A percentile compares a stretch with the other conserved stretches of the same genome.
phyloP scores from a whole-genome alignment of 2,329 filamentous ascomycete species.

The Tetracladium maxilliforme region DNA sequence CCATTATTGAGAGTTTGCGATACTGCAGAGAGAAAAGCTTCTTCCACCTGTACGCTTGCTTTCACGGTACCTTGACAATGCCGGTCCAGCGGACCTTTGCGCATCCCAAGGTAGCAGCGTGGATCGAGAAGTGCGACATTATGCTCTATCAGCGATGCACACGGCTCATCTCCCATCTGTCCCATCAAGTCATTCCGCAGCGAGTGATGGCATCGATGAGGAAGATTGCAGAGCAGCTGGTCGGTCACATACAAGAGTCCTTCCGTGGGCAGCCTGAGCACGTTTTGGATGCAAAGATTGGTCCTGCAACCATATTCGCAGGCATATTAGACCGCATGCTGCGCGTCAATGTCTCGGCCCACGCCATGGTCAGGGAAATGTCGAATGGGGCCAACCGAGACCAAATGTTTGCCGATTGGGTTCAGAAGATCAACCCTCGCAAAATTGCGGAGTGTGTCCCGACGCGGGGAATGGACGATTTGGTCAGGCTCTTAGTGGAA shows the following conservation, averaged over 20 bases:
- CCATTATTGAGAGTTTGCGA: constrained; percentile 84
- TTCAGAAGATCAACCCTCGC: constrained; percentile 46
- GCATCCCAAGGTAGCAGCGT: constrained; percentile 66
- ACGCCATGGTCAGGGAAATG: constrained; percentile 86
- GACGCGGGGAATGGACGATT: constrained; percentile 48
- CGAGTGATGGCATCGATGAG: constrained; percentile 75
- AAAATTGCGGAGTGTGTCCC: constrained; percentile 51
- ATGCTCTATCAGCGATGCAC: constrained; percentile 96
- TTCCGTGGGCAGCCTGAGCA: constrained; percentile 78
- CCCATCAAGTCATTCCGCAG: constrained; percentile 80
- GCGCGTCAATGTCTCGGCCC: constrained; percentile 83
- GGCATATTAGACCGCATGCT: constrained; percentile 75
- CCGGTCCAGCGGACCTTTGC: constrained; percentile 88
- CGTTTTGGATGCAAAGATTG: constrained; percentile 74
- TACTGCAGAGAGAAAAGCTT: constrained; percentile 97
- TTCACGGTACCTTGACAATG: constrained; percentile 91
- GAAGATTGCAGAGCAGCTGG: constrained; percentile 71
- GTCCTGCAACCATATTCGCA: constrained; percentile 79
- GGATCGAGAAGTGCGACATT: constrained; percentile 94
- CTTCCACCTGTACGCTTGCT: constrained; percentile 86
- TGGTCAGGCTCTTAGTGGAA: constrained; percentile 43
- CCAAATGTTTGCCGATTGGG: constrained; percentile 92
- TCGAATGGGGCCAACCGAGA: constrained; percentile 80
- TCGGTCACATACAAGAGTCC: constrained; percentile 67
- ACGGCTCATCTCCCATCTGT: constrained; percentile 75